Percentiles rank a stretch among this genome's conserved stretches.
phyloP scores from a whole-genome alignment of 441 rosid genomes.

The Eruca vesicaria region DNA sequence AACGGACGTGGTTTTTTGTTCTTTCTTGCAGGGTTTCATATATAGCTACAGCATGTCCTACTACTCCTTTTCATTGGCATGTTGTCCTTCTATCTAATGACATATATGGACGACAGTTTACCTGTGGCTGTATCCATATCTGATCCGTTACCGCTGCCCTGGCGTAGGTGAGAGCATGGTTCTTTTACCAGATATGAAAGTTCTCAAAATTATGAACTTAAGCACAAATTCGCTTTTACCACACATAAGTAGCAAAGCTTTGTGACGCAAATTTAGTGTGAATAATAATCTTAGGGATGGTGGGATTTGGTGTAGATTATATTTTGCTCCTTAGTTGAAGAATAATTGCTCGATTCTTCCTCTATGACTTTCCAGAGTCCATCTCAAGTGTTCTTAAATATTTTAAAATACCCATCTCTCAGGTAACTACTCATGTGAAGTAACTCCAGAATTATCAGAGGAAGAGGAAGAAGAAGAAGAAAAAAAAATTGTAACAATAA shows the following conservation, averaged over 20 bases:
- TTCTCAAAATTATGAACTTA: neutral
- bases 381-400: too few relatives aligned
- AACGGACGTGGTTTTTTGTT: neutral
- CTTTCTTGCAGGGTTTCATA: constrained; percentile 53
- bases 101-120: constrained; percentile 32
- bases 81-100: constrained; percentile 37
- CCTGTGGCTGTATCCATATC: neutral
- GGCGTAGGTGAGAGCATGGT: constrained; percentile 11
- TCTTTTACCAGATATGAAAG: neutral
- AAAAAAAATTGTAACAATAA: too few relatives aligned
- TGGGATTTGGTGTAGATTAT: neutral
- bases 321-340: neutral
- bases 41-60: constrained; percentile 57
- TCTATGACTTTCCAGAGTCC: too few relatives aligned
- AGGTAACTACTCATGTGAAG: too few relatives aligned
- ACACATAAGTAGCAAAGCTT: constrained; percentile 19
- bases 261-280: neutral
- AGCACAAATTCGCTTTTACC: constrained; percentile 7
- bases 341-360: too few relatives aligned
- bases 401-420: too few relatives aligned
- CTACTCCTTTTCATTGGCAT: constrained; percentile 57
- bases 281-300: neutral
- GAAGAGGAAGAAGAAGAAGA: too few relatives aligned
- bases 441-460: too few relatives aligned
- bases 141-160: constrained; percentile 23